A percentile compares a stretch with the other conserved stretches of the same genome.
Conservation (phyloP, 805 yeast genomes). For the Kodamaea laetipori region DNA sequence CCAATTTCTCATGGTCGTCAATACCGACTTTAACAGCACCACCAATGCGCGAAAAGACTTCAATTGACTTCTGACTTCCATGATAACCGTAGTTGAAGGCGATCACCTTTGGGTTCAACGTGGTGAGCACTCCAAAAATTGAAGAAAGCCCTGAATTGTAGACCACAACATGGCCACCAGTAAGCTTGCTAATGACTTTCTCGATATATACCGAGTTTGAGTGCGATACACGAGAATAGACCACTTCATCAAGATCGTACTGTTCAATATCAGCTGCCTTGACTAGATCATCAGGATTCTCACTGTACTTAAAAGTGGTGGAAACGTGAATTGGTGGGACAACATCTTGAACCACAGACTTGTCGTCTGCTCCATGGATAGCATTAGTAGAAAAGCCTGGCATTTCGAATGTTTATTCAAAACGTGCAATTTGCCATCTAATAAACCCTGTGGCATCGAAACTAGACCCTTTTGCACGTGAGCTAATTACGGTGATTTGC, state of each 20-base stretch:
- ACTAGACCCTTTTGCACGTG: too few relatives aligned
- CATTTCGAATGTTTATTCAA: slow-evolving; percentile 26
- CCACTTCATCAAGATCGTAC: slow-evolving; percentile 14
- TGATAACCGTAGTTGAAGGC: slow-evolving; percentile 83
- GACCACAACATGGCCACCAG: slow-evolving; percentile 65
- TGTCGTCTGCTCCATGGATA: slow-evolving; percentile 72
- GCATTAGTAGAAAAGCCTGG: slow-evolving; percentile 53
- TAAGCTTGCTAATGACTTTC: slow-evolving; percentile 56
- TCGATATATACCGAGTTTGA: slow-evolving; percentile 74
- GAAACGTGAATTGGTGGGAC: slow-evolving; percentile 81
- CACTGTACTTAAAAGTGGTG: slow-evolving; percentile 72
- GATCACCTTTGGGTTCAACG: slow-evolving; percentile 69
- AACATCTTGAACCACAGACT: slow-evolving; percentile 61
- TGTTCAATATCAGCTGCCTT: slow-evolving; percentile 36
- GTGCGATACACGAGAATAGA: slow-evolving; percentile 73
- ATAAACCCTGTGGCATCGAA: too few relatives aligned
- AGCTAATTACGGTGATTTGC: too few relatives aligned
- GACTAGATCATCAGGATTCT: slow-evolving; percentile 56
- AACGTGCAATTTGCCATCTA: too few relatives aligned
- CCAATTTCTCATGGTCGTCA: slow-evolving; percentile 50
- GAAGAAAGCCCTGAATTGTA: slow-evolving; percentile 85
- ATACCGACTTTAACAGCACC: slow-evolving; percentile 54
- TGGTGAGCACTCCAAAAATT: slow-evolving; percentile 70
- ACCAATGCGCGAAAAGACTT: slow-evolving; percentile 60
- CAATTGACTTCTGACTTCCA: slow-evolving; percentile 75